A percentile compares a stretch with the other conserved stretches of the same genome.
phyloP scores from a whole-genome alignment of 257 asterid species.

The Anisodus tanguticus region DNA sequence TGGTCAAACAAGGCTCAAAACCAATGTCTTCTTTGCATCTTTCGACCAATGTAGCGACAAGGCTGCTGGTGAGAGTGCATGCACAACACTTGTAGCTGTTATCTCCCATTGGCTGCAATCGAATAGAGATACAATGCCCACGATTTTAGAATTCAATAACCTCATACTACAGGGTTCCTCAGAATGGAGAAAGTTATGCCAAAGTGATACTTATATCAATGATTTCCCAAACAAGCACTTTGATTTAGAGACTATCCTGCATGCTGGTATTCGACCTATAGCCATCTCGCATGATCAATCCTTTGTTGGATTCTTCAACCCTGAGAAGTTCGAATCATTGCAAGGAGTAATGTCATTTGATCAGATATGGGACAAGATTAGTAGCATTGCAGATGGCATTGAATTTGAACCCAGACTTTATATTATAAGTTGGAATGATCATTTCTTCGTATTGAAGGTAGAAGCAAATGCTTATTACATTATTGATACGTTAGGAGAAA shows the following conservation, averaged over 20 bases:
- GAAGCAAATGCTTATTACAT: conserved; percentile 58
- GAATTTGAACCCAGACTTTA: conserved; percentile 48
- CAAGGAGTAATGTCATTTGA: conserved; percentile 72
- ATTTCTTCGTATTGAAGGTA: conserved; percentile 70
- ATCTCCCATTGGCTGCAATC: conserved; percentile 76
- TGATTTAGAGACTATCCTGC: conserved; percentile 70
- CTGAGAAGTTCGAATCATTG: conserved; percentile 57
- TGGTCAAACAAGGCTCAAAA: conserved; percentile 56
- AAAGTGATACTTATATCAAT: conserved; percentile 39
- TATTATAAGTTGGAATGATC: conserved; percentile 83
- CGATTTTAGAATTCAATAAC: conserved; percentile 50
- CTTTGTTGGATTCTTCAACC: conserved; percentile 73
- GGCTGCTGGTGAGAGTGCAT: conserved; percentile 79
- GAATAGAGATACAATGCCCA: conserved; percentile 51
- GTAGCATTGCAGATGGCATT: conserved; percentile 19
- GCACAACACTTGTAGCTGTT: conserved; percentile 66
- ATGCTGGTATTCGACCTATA: conserved; percentile 56
- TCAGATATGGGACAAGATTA: conserved; percentile 62
- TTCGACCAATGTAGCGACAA: conserved; percentile 73
- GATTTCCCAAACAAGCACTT: conserved; percentile 76
- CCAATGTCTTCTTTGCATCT: conserved; percentile 64
- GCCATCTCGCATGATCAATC: conserved; percentile 53
- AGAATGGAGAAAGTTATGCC: conserved; percentile 72
- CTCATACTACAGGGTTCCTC: conserved; percentile 74
- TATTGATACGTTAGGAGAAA: conserved; percentile 73